Evolutionary conservation across 2,329 filamentous ascomycete species (phyloP).

Genomic region (Apiospora arundinis): DNA sequence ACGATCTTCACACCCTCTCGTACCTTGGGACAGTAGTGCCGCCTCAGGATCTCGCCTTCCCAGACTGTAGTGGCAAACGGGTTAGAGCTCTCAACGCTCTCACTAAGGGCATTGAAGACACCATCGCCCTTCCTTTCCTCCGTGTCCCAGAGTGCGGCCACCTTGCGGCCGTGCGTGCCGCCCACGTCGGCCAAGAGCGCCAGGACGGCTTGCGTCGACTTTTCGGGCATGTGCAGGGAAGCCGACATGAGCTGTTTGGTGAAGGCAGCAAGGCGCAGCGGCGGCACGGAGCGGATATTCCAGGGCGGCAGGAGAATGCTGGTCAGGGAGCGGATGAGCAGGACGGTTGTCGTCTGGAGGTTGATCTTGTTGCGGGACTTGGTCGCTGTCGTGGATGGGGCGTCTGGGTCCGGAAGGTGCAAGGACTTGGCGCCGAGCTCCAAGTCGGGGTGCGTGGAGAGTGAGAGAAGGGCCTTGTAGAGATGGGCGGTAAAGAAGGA

Average conservation of each 20-base stretch:
- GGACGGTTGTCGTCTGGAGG: slow-evolving; percentile 90
- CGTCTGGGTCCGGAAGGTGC: slow-evolving; percentile 70
- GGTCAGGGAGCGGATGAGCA: slow-evolving; percentile 86
- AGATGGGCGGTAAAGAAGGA: slow-evolving; percentile 95
- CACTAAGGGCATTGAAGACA: slow-evolving; percentile 75
- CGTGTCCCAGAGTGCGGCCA: slow-evolving; percentile 89
- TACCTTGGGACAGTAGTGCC: slow-evolving; percentile 87
- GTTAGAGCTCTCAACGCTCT: slow-evolving; percentile 84
- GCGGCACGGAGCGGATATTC: slow-evolving; percentile 77
- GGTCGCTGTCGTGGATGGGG: slow-evolving; percentile 44
- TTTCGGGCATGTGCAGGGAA: slow-evolving; percentile 87
- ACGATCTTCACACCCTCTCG: slow-evolving; percentile 74
- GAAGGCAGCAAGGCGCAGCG: slow-evolving; percentile 87
- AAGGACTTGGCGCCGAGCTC: slow-evolving; percentile 77
- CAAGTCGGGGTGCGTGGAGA: slow-evolving; percentile 83
- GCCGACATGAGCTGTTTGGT: slow-evolving; percentile 87
- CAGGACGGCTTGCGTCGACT: slow-evolving; percentile 81
- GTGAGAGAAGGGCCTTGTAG: slow-evolving; percentile 81
- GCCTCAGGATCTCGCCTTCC: slow-evolving; percentile 87
- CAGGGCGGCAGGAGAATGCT: slow-evolving; percentile 79
- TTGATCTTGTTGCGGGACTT: slow-evolving; percentile 76
- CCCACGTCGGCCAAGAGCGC: slow-evolving; percentile 79
- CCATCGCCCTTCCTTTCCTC: slow-evolving; percentile 94
- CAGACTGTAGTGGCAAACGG: slow-evolving; percentile 89
- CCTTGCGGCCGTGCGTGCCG: slow-evolving; percentile 81